Evolutionary conservation across 2,329 filamentous ascomycete genomes (phyloP).

Genomic region (Aaosphaeria pasadenensis): DNA sequence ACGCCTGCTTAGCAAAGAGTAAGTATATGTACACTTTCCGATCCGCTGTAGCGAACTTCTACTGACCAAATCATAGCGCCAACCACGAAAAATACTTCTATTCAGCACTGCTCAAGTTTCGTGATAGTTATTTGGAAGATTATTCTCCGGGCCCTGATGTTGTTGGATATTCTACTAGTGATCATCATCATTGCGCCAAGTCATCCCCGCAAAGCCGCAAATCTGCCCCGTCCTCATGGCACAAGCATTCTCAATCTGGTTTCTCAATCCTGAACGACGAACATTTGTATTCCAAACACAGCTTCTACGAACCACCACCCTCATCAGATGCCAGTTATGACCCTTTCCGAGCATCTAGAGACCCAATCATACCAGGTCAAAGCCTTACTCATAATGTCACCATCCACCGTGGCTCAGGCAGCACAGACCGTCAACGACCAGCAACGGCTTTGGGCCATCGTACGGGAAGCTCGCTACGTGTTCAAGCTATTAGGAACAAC

Average conservation of each 20-base stretch:
- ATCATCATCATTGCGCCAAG: constrained; percentile 63
- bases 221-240: constrained; percentile 19
- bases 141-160: constrained; percentile 66
- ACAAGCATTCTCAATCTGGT: constrained; percentile 50
- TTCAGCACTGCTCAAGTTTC: constrained; percentile 75
- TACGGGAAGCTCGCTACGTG: constrained; percentile 42
- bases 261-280: constrained; percentile 57
- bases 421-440: constrained; percentile 34
- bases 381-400: constrained; percentile 65
- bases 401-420: constrained; percentile 56
- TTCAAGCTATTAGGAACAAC: constrained; percentile 38
- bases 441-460: constrained; percentile 37
- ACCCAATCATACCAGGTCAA: constrained; percentile 47
- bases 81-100: constrained; percentile 97
- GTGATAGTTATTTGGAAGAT: constrained; percentile 81
- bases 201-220: constrained; percentile 10
- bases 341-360: constrained; percentile 71
- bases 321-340: constrained; percentile 68
- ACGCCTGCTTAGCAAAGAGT: constrained; percentile 56
- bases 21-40: constrained; percentile 8
- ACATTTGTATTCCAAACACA: constrained; percentile 48
- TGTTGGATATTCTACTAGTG: constrained; percentile 80
- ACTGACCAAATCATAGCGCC: constrained; percentile 48
- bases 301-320: constrained; percentile 48
- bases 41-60: not conserved